Evolutionary conservation across 805 yeast genomes (phyloP), one percentile per base, ranked within the genome.

Genomic region (Metahyphopichia silvanorum): DNA sequence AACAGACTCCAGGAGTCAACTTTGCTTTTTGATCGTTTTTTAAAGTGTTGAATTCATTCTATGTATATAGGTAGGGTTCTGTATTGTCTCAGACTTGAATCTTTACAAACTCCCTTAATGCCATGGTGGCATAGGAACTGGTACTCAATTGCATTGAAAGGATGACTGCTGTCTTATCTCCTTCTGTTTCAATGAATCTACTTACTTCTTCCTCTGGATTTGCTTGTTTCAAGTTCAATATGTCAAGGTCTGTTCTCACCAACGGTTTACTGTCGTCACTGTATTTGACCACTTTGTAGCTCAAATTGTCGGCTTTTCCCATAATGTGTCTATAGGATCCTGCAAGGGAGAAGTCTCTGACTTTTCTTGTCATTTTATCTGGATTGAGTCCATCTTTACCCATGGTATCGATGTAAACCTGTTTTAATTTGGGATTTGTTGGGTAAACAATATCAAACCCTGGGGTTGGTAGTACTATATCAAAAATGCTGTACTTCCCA

Each of bases 91-190:
- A n/a, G 13, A 23, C 14, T n/a, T 82, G 91, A 20, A 77, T 73
- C 53, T 79, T 83, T 85, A 89, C 79, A 31, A 86, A 76, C 56
- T 93, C 98, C 53, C 98, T 76, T 31, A 93, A 61, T 1, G 96
- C 95, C 98, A 93, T 94, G 0, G 99, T 93, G 2, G 99, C 99
- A 57, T 93, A 93, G 5, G 94, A 81, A 21, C 96, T 83, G 3
- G 85, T 79, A 4, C 88, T 91, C 37, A 93, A 67, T 49, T 79
- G 82, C 71, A 93, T 69, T 44, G 74, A 79, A 37, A 94, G 55
- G 4, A 93, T 70, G 10, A 89, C 77, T 0, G 96, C 97, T 0
- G 69, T 64, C 37, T 74, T 77, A 7, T 7, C 7, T 5, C 77
- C 84, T 10, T 53, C 60, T 6, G 63, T 60, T 2, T 44, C 51